A percentile compares a stretch with the other conserved stretches of the same genome.
phyloP scores from a whole-genome alignment of 805 yeast species.

The Saturnispora galanensis region DNA sequence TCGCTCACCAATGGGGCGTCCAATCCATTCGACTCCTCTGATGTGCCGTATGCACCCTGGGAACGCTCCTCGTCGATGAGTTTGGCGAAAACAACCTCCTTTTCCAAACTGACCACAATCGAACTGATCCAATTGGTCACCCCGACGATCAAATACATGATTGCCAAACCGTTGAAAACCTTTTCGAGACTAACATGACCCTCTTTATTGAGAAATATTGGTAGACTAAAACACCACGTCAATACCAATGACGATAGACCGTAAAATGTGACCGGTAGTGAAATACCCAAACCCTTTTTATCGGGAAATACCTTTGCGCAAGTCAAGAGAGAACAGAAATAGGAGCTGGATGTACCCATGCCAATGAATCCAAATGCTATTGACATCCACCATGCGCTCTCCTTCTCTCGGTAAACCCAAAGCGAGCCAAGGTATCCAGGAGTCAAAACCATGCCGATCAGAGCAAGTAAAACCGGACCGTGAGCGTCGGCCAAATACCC shows the following conservation, averaged over 20 bases:
- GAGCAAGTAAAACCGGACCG: conserved; percentile 66
- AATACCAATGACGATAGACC: conserved; percentile 76
- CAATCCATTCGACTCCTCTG: conserved; percentile 4
- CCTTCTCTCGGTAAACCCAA: conserved; percentile 22
- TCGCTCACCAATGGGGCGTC: conserved; percentile 7
- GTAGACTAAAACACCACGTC: conserved; percentile 45
- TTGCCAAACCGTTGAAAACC: conserved; percentile 44
- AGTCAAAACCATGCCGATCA: conserved; percentile 50
- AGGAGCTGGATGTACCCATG: conserved; percentile 61
- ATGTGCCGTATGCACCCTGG: conserved; percentile 1
- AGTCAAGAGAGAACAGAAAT: conserved; percentile 61
- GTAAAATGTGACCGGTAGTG: conserved; percentile 80
- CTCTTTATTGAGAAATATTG: conserved; percentile 25
- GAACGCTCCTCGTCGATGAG: conserved; percentile 13
- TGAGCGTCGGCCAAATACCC: conserved; percentile 81
- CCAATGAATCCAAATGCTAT: conserved; percentile 53
- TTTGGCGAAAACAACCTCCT: conserved; percentile 33
- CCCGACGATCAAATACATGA: conserved; percentile 47
- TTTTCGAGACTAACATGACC: conserved; percentile 34
- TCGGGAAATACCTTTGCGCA: conserved; percentile 82
- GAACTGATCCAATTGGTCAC: conserved; percentile 53
- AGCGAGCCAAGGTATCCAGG: conserved; percentile 58
- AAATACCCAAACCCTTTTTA: conserved; percentile 69
- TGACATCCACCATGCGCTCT: conserved; percentile 31
- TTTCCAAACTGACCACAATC: conserved; percentile 51